Percentiles rank a stretch among this genome's conserved stretches.
phyloP scores from a whole-genome alignment of 75 land plant genomes.

The Cunninghamia lanceolata region DNA sequence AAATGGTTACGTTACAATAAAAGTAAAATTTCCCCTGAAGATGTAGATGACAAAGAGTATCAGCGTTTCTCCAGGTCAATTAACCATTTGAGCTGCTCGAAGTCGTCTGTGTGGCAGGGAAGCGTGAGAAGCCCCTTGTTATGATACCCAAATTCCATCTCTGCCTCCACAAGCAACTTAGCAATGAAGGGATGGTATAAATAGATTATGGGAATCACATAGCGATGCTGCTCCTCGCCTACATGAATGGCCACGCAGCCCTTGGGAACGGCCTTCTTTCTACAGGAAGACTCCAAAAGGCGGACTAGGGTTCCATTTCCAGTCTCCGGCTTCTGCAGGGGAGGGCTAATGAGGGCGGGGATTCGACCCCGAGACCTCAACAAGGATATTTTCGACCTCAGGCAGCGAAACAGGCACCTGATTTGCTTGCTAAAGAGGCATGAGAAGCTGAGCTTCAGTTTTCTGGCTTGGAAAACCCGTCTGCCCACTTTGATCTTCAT shows the following conservation, averaged over 20 bases:
- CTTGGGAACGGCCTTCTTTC: background rate
- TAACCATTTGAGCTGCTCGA: conserved; percentile 22
- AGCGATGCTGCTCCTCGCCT: conserved; percentile 24
- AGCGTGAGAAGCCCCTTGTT: conserved; percentile 21
- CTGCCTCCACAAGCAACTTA: conserved; percentile 17
- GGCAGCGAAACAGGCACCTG: background rate
- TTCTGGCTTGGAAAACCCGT: background rate
- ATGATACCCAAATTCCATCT: conserved; percentile 25
- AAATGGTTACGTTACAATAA: too few species aligned
- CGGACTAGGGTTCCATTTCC: background rate
- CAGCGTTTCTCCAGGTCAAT: background rate
- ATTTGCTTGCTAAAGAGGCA: background rate
- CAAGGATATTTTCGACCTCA: background rate
- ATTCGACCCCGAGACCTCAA: background rate
- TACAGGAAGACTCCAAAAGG: too few species aligned
- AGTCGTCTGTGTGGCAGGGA: conserved; percentile 31
- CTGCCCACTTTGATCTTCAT: background rate
- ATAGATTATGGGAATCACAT: conserved; percentile 22
- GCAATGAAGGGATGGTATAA: conserved; percentile 23
- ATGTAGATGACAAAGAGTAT: background rate
- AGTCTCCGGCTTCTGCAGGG: background rate
- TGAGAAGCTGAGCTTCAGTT: background rate
- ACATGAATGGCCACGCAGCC: conserved; percentile 38
- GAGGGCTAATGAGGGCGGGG: background rate
- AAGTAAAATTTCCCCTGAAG: too few species aligned